Evolutionary conservation across 345 rosid species (phyloP), one percentile per base, ranked within the genome.

Genomic region (Ceriops tagal): DNA sequence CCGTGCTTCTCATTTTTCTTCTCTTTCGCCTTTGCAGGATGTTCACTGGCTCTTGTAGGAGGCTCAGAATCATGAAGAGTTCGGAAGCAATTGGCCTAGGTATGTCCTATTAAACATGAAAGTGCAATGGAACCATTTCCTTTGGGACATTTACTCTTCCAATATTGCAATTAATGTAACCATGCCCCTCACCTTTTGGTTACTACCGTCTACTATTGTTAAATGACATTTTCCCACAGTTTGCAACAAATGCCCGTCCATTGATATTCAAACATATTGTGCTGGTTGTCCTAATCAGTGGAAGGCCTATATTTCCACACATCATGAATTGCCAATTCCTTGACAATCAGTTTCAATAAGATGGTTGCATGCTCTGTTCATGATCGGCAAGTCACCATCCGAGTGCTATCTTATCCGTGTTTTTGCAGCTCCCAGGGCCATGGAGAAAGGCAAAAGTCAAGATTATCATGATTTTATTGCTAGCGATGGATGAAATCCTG

Each of bases 341-440:
- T 58, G 15, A 20, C 24, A 15, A 19, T 20, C 2, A 15, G 34
- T 51, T 21, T 43, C 53, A 58, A 24, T 56, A 22, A 56, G 5
- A 56, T 5, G 65, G 32, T 49, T 58, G 20, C 8, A 57, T 28
- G 3, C 16, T 26, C 22, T 1, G 4, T 55, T 22, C 27, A 22
- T 3, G 22, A 55, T 27, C 22, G 24, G 0, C 1, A 24, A n/a
- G 32, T 78, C 58, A 51, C 62, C 57, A 34, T 69, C 7, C 1
- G 4, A 6, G 31, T 39, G 66, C 67, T 59, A 60, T 31, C 67
- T 8, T 31, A 60, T 75, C 34, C 9, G 18, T 52, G 26, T 77
- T 61, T 35, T 65, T 56, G 72, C 86, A 88, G 93, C 93, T 55
- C 93, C 93, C 63, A 86, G 81, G 76, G 85, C 86, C 65, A 83